These are phyloP conservation scores for Selaginella moellendorffii DNA, from an alignment of 75 land plant genomes.

Conservation along the genomic window DNA sequence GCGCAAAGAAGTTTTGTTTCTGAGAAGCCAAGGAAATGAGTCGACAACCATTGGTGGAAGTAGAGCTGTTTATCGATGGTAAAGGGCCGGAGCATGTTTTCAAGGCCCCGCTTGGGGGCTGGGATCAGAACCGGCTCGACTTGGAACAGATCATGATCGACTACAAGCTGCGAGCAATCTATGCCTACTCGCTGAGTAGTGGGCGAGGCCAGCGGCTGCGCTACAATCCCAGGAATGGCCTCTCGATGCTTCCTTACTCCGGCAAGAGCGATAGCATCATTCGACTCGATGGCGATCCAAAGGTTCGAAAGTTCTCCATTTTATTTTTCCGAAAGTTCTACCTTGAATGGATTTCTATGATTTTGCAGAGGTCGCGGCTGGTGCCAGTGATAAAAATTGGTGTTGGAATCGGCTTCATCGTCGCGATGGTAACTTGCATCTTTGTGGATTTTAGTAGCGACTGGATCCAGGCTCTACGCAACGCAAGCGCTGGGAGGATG, in stretches of 20 bases:
- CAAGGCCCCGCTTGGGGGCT: conserved; percentile 48
- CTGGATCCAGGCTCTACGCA: conserved; percentile 7
- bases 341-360: too few relatives aligned
- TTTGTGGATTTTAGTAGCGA: conserved; percentile 10
- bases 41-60: too few relatives aligned
- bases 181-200: conserved; percentile 40
- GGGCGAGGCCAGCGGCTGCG: conserved; percentile 63
- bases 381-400: background rate
- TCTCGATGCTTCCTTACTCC: conserved; percentile 49
- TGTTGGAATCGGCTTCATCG: conserved; percentile 6
- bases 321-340: too few relatives aligned
- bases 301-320: conserved; percentile 29
- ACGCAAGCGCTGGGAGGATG: conserved; percentile 10
- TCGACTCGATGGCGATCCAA: conserved; percentile 69
- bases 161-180: conserved; percentile 47
- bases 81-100: conserved; percentile 67
- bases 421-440: conserved; percentile 7
- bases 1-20: too few relatives aligned
- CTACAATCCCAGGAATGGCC: conserved; percentile 50
- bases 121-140: conserved; percentile 74
- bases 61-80: conserved; percentile 55
- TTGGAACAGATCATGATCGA: conserved; percentile 49
- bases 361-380: background rate
- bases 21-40: too few relatives aligned
- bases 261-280: conserved; percentile 38